Conservation (phyloP, 2,329 filamentous ascomycete species). For the Passalora sequoiae region DNA sequence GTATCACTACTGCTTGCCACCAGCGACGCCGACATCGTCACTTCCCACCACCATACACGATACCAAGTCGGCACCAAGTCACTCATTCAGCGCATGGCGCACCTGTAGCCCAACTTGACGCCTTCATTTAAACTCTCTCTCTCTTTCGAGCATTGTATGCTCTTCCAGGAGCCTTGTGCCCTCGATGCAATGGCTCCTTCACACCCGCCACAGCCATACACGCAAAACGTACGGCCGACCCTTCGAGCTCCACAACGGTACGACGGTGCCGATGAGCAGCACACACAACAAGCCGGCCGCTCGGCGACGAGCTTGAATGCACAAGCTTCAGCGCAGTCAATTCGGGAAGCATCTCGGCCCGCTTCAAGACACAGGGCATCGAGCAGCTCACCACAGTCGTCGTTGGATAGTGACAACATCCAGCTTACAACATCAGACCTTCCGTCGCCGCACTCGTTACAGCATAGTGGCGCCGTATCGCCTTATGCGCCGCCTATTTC, state of each 20-base stretch:
- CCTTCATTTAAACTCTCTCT: conserved; percentile 5
- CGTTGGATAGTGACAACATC: conserved; percentile 2
- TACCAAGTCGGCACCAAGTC: too few species aligned
- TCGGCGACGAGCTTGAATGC: conserved; percentile 31
- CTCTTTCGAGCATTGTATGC: conserved; percentile 16
- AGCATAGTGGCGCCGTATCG: conserved; percentile 10
- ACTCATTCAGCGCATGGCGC: conserved; percentile 9
- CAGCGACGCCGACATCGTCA: neutral
- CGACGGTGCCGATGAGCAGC: conserved; percentile 22
- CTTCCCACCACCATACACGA: neutral
- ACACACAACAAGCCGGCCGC: conserved; percentile 33
- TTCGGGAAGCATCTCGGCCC: conserved; percentile 28
- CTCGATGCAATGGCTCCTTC: conserved; percentile 20
- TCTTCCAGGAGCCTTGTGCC: conserved; percentile 15
- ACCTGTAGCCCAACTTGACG: conserved; percentile 5
- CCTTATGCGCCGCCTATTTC: conserved; percentile 16
- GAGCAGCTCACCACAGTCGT: conserved; percentile 1
- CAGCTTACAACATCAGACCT: conserved; percentile 9
- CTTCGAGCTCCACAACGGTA: conserved; percentile 19
- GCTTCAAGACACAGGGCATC: conserved; percentile 10
- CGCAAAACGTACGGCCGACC: conserved; percentile 18
- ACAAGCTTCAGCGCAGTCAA: conserved; percentile 32
- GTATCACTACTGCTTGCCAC: neutral
- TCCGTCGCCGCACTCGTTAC: conserved; percentile 5
- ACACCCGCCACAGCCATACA: conserved; percentile 11